Evolutionary conservation across 1,284 basidiomycete genomes (phyloP).

Genomic region (Flammula alnicola): DNA sequence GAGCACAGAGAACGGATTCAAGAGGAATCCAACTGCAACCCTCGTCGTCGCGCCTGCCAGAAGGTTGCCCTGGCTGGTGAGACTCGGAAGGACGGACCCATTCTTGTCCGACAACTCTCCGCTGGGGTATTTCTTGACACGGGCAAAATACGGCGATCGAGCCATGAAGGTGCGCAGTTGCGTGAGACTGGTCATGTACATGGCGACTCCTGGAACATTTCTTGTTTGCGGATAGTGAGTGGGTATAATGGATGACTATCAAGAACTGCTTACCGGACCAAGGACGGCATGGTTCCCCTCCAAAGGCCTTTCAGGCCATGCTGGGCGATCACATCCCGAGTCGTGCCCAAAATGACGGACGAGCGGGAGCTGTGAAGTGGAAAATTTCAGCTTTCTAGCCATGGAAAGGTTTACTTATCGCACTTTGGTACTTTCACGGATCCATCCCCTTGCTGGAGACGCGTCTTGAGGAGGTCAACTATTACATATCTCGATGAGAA

Average conservation of each 20-base stretch:
- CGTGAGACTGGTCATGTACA: conserved; percentile 89
- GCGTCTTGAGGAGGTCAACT: conserved; percentile 91
- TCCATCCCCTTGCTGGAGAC: conserved; percentile 79
- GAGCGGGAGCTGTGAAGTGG: conserved; percentile 37
- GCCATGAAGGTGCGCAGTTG: conserved; percentile 77
- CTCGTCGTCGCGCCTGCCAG: conserved; percentile 88
- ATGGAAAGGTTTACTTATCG: conserved; percentile 18
- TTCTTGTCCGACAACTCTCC: conserved; percentile 29
- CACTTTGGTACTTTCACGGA: conserved; percentile 37
- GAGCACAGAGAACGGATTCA: conserved; percentile 94
- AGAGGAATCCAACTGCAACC: conserved; percentile 82
- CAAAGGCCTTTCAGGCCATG: conserved; percentile 77
- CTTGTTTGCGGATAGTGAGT: conserved; percentile 49
- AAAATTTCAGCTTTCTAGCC: not conserved
- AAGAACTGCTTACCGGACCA: conserved; percentile 59
- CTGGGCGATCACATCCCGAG: conserved; percentile 61
- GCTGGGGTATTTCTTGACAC: conserved; percentile 33
- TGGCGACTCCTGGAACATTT: conserved; percentile 91
- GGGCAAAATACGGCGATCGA: conserved; percentile 63
- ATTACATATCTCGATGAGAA: conserved; percentile 2
- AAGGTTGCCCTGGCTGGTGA: conserved; percentile 85
- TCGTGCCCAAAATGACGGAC: conserved; percentile 50
- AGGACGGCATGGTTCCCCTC: conserved; percentile 85
- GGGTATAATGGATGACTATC: not conserved
- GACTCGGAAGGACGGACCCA: conserved; percentile 73